A percentile compares a stretch with the other conserved stretches of the same genome.
Evolutionary conservation across 768 basidiomycete genomes (phyloP).

Genomic region (Boletus pseudo-olivaceus): DNA sequence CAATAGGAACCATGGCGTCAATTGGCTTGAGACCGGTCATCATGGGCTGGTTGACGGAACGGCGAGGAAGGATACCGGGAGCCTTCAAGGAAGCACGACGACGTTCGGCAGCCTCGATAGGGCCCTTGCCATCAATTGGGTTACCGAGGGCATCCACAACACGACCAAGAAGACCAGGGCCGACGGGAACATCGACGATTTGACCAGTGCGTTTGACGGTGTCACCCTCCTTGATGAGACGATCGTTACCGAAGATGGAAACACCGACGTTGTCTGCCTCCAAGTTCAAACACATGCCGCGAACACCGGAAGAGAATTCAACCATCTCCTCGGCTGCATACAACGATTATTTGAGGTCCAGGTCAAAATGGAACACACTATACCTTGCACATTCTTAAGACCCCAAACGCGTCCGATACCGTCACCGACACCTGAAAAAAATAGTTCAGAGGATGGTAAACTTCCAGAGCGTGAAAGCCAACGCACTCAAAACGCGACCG

Average conservation of each 20-base stretch:
- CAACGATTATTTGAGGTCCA: background rate
- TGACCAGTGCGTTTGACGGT: slow-evolving; percentile 99
- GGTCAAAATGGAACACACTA: slow-evolving; percentile 11
- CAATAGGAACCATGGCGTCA: slow-evolving; percentile 99
- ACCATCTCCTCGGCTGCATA: slow-evolving; percentile 97
- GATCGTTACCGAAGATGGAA: slow-evolving; percentile 97
- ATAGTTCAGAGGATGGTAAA: slow-evolving; percentile 6
- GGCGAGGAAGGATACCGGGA: slow-evolving; percentile 97
- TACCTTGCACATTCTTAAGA: slow-evolving; percentile 97
- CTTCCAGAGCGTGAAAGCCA: background rate
- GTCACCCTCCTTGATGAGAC: slow-evolving; percentile 99
- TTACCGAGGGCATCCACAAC: slow-evolving; percentile 99
- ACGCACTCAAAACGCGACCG: slow-evolving; percentile 95
- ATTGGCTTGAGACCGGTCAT: slow-evolving; percentile 99
- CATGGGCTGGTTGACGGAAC: slow-evolving; percentile 99
- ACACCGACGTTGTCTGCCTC: slow-evolving; percentile 99
- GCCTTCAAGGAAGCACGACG: slow-evolving; percentile 98
- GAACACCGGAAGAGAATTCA: slow-evolving; percentile 99
- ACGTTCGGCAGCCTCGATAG: slow-evolving; percentile 89
- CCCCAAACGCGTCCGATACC: slow-evolving; percentile 99
- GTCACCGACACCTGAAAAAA: slow-evolving; percentile 86
- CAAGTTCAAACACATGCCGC: slow-evolving; percentile 99
- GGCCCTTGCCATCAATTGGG: slow-evolving; percentile 99
- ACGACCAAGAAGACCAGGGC: slow-evolving; percentile 94
- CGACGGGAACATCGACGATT: slow-evolving; percentile 99